Evolutionary conservation across 805 yeast genomes (phyloP), one percentile per base, ranked within the genome.

Genomic region (Schwanniomyces sp.): DNA sequence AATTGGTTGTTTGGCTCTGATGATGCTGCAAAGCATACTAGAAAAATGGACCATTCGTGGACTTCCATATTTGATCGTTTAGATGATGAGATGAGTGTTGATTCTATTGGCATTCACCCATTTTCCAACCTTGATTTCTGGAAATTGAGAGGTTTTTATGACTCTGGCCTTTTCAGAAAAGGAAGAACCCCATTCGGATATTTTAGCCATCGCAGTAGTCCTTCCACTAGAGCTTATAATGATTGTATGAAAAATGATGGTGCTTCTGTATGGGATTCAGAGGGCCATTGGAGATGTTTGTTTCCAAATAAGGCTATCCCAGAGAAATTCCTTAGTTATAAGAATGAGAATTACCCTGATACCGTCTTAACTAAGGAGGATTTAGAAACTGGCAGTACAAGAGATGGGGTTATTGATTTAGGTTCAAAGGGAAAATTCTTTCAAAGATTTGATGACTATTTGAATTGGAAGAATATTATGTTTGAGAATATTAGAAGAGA

Each of bases 221-320:
- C 96, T 2, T 70, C 84, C 0, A 70, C 78, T 2, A 63, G 75
- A 43, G 78, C 80, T 51, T 88, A 84, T 63, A 73, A 78, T 44
- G 74, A 79, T 40, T 92, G 98, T 65, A 55, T 78, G 51, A 79
- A 78, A 17, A 67, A 76, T 30, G 69, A 81, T 7, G 98, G 99
- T 3, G 67, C 78, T 6, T 80, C 89, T 0, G 84, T 82, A 10
- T 92, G 97, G 97, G 95, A 90, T 61, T 68, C 80, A 32, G 74
- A 78, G 18, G 98, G 97, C 0, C 79, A 84, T 64, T 92, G 97
- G 97, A 80, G 91, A 60, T 92, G 98, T 67, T 69, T 92, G 40
- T 86, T 91, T 64, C 96, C 96, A 10, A 75, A 75, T 53, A 49
- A 66, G 29, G 58, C 67, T 64, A 41, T 72, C 50, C 52, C 75